Base-by-base conservation (phyloP, 805 yeast species). In the Millerozyma miso region DNA sequence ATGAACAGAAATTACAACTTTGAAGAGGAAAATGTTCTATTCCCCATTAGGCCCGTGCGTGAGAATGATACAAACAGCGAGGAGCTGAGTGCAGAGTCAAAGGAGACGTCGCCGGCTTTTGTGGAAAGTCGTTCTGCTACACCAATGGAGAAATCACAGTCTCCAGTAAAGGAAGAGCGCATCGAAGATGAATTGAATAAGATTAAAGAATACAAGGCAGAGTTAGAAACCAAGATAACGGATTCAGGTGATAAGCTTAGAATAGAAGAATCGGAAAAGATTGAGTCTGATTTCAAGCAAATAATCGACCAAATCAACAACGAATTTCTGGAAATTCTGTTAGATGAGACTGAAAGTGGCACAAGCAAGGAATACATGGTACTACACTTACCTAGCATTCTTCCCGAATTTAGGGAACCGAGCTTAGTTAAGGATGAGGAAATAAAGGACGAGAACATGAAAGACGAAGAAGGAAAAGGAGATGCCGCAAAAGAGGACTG, bases 41-140 rank as follows among this genome's bases (percentile, higher is more conserved):
- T 85, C 67, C 91, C 91, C 0, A 82, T 85, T 3, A 74, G 89
- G 51, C 87, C 91, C 1, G 70, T 70, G 7, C 73, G 88, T 60
- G 64, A 68, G 8, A 73, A 69, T 26, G 73, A 69, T 41, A 65
- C 62, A 31, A 74, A 59, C 31, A 48, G 39, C 31, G 47, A 41
- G 29, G 50, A 42, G 12, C 41, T 44, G 31, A 38, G 38, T 10
- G 18, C 41, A 29, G 36, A 38, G 32, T 40, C 39, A 12, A 45
- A 46, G 15, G 51, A 48, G 10, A 41, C 49, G 29, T 35, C 47
- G 23, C 46, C 51, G 8, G 19, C 12, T 3, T 7, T 19, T 4
- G 44, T 31, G 29, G 36, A 16, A 23, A 23, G 29, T 10, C 29
- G 29, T 7, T 23, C 29, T 23, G 29, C 29, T 23, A 23, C 29